Conservation (phyloP, 202 grass and related monocot species). For the Elaeis oleifera region DNA sequence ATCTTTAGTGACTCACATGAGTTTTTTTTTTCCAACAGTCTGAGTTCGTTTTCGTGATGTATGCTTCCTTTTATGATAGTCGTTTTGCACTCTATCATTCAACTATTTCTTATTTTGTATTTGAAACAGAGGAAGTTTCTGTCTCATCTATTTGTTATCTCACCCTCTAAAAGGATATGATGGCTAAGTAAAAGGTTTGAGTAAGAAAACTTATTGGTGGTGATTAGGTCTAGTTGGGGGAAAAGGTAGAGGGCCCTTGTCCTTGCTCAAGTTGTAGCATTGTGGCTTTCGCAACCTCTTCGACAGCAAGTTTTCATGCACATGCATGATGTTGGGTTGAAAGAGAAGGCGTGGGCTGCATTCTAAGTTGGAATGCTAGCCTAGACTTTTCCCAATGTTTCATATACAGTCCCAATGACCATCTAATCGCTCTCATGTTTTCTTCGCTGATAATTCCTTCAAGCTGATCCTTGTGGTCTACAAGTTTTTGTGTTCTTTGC, state of each 20-base stretch:
- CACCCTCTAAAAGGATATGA: conserved; percentile 53
- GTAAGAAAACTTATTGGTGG: conserved; percentile 25
- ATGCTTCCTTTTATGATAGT: too few relatives aligned
- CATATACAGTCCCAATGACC: neutral
- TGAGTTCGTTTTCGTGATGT: too few relatives aligned
- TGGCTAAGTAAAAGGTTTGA: conserved; percentile 91
- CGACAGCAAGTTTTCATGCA: conserved; percentile 57
- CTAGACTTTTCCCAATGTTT: conserved; percentile 89
- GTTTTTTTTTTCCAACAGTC: too few relatives aligned
- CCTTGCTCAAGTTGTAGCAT: conserved; percentile 63
- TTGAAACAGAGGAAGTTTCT: conserved; percentile 13
- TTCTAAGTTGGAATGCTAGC: conserved; percentile 62
- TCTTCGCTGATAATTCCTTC: conserved; percentile 51
- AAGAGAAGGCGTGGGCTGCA: conserved; percentile 91
- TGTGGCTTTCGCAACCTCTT: conserved; percentile 73
- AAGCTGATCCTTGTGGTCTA: conserved; percentile 58
- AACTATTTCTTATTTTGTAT: conserved; percentile 11
- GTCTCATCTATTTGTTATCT: conserved; percentile 9
- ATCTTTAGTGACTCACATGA: too few relatives aligned
- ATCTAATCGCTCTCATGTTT: conserved; percentile 33
- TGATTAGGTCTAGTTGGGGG: conserved; percentile 33
- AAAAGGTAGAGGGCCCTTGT: conserved; percentile 65
- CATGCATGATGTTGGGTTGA: conserved; percentile 40
- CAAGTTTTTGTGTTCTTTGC: conserved; percentile 1
- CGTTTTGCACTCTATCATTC: too few relatives aligned